Conservation (phyloP, 345 rosid species). For the Citrus australasica region DNA sequence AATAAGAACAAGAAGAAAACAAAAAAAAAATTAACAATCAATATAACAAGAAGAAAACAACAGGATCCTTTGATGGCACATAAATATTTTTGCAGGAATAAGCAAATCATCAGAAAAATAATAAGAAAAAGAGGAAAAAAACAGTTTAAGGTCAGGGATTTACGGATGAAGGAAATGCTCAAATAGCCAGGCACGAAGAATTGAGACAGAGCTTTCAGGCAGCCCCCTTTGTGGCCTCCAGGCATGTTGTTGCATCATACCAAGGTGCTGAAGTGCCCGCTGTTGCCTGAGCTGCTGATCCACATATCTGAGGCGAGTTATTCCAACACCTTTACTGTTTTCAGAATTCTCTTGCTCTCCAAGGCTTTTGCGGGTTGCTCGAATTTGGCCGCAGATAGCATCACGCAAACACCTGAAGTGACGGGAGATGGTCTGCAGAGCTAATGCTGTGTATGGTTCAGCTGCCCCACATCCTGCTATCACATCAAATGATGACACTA, state of each 20-base stretch:
- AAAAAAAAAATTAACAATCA: background rate
- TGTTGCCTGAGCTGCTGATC: slow-evolving; percentile 97
- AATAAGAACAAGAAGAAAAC: background rate
- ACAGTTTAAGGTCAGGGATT: slow-evolving; percentile 15
- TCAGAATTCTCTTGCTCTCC: slow-evolving; percentile 77
- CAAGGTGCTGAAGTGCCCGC: slow-evolving; percentile 83
- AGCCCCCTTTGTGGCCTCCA: slow-evolving; percentile 98
- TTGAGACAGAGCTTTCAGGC: slow-evolving; percentile 86
- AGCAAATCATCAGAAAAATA: background rate
- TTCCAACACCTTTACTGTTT: slow-evolving; percentile 59
- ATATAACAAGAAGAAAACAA: background rate
- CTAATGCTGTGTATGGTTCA: slow-evolving; percentile 87
- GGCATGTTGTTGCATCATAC: slow-evolving; percentile 84
- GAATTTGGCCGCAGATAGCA: slow-evolving; percentile 76
- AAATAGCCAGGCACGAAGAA: slow-evolving; percentile 98
- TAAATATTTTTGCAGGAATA: background rate
- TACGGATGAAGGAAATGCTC: slow-evolving; percentile 99
- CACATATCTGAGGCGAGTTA: slow-evolving; percentile 78
- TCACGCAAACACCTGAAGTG: slow-evolving; percentile 93
- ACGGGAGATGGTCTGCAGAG: slow-evolving; percentile 87
- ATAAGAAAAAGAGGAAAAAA: background rate
- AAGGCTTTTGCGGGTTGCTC: slow-evolving; percentile 57
- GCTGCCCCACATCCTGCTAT: slow-evolving; percentile 90
- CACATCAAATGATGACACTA: slow-evolving; percentile 86
- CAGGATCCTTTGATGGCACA: no score